These are phyloP conservation scores for Porphyrellus cyaneotinctus DNA, from an alignment of 768 basidiomycete species.

Conservation along the genomic window DNA sequence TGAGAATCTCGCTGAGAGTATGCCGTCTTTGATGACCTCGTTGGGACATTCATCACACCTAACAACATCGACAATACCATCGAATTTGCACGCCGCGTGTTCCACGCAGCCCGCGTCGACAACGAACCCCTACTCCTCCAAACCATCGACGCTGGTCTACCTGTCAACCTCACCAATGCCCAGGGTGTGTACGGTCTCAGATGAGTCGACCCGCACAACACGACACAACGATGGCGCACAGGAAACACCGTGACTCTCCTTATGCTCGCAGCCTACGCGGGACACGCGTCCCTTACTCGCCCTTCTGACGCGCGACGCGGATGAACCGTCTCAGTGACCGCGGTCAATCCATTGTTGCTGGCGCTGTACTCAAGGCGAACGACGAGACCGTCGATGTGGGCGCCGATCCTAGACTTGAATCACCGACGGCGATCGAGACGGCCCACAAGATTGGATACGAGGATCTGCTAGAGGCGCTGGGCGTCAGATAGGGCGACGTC, in stretches of 20 bases:
- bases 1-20: too few species aligned
- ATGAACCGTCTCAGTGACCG: constrained; percentile 67
- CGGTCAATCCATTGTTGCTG: constrained; percentile 70
- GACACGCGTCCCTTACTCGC: constrained; percentile 49
- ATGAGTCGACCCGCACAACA: neutral
- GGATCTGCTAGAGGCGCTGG: constrained; percentile 49
- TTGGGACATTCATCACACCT: too few species aligned
- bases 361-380: constrained; percentile 72
- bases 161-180: constrained; percentile 66
- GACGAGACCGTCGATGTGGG: constrained; percentile 56
- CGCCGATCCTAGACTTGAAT: constrained; percentile 44
- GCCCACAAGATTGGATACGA: constrained; percentile 64
- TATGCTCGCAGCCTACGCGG: constrained; percentile 75
- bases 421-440: constrained; percentile 54
- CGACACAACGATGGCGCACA: constrained; percentile 13
- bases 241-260: constrained; percentile 82
- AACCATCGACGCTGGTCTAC: constrained; percentile 66
- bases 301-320: constrained; percentile 54
- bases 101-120: constrained; percentile 67
- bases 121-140: constrained; percentile 46
- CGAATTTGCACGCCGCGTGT: constrained; percentile 62
- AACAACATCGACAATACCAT: constrained; percentile 32
- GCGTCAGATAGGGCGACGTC: constrained; percentile 54
- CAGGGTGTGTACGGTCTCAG: constrained; percentile 51
- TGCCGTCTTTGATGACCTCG: too few species aligned